Percentiles rank a stretch among this genome's conserved stretches.
Conservation (phyloP, 768 basidiomycete genomes). For the Wakefieldia striispora region DNA sequence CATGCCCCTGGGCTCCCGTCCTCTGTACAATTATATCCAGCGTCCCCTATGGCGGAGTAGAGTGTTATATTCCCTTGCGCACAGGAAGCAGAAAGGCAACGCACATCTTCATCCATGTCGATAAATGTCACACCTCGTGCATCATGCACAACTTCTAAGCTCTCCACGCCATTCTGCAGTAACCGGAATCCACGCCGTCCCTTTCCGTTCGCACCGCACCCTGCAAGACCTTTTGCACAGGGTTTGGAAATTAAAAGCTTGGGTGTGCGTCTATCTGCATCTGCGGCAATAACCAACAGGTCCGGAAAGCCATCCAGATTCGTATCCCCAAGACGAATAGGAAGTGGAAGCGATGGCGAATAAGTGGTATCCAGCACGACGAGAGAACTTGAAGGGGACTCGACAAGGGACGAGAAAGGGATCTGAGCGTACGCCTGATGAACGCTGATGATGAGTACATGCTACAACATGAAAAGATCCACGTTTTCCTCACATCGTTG, state of each 20-base stretch:
- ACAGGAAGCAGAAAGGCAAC: slow-evolving; percentile 28
- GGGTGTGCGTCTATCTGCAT: slow-evolving; percentile 47
- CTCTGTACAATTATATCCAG: slow-evolving; percentile 92
- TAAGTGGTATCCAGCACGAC: slow-evolving; percentile 69
- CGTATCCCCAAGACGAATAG: slow-evolving; percentile 82
- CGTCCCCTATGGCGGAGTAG: slow-evolving; percentile 57
- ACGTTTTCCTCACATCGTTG: slow-evolving; percentile 49
- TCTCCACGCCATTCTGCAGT: slow-evolving; percentile 56
- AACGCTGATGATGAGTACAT: background rate
- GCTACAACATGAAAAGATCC: background rate
- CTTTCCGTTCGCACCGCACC: slow-evolving; percentile 50
- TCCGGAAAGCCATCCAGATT: slow-evolving; percentile 96
- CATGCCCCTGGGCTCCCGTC: slow-evolving; percentile 61
- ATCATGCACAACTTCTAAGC: slow-evolving; percentile 68
- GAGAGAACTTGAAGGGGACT: slow-evolving; percentile 48
- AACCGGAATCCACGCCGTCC: slow-evolving; percentile 65
- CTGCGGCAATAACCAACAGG: slow-evolving; percentile 58
- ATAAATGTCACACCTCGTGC: slow-evolving; percentile 77
- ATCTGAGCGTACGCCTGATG: slow-evolving; percentile 66
- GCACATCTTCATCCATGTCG: slow-evolving; percentile 94
- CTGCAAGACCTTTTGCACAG: slow-evolving; percentile 53
- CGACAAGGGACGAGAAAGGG: slow-evolving; percentile 60
- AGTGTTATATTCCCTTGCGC: background rate
- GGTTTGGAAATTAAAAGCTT: slow-evolving; percentile 63
- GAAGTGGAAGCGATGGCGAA: slow-evolving; percentile 66